Base-by-base conservation (phyloP, 2,329 filamentous ascomycete genomes). In the Diplodia sapinea region DNA sequence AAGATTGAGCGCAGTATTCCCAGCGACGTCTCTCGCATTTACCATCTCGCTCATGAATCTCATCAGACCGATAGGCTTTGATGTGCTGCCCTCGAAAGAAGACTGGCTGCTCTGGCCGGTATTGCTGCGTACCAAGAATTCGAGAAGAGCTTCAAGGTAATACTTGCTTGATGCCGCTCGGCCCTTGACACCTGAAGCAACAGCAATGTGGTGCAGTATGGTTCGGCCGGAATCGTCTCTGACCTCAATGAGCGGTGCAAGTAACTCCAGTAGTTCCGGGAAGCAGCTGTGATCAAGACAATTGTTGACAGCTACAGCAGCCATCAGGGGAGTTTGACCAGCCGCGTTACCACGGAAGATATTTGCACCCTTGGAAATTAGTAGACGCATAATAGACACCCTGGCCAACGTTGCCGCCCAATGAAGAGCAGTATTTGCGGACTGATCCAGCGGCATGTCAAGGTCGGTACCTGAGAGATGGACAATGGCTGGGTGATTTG, bases 41-140 rank as follows among this genome's bases (percentile, higher is more conserved):
- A 99, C 94, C 78, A 99, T 96, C 76, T 98, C 94, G 59, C 91
- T 92, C 87, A 99, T 96, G 80, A 99, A 99, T 47, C 93, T 89
- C 36, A 92, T 94, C 65, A 99, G 86, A 29, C 91, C 92, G 79
- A 98, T 96, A 70, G 86, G 92, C 66, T 87, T 91, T 29, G 86
- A 84, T 5, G 84, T 84, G 67, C 89, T 90, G 4, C 91, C 91
- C 31, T 78, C 75, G 67, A 77, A 78, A 17, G 72, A 72, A 13
- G 74, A 66, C 54, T 78, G 76, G 33, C 63, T 69, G 62, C 71
- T 75, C 62, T 73, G 73, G 12, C 74, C 73, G 31, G 76, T 79
- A 65, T 78, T 80, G 77, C 96, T 93, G 43, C 94, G 89, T 2
- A 98, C 94, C 13, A 98, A 91, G 83, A 96, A 98, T 76, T 97